Evolutionary conservation across 495 filamentous ascomycete species (phyloP).

Genomic region (Daldinia caldariorum): DNA sequence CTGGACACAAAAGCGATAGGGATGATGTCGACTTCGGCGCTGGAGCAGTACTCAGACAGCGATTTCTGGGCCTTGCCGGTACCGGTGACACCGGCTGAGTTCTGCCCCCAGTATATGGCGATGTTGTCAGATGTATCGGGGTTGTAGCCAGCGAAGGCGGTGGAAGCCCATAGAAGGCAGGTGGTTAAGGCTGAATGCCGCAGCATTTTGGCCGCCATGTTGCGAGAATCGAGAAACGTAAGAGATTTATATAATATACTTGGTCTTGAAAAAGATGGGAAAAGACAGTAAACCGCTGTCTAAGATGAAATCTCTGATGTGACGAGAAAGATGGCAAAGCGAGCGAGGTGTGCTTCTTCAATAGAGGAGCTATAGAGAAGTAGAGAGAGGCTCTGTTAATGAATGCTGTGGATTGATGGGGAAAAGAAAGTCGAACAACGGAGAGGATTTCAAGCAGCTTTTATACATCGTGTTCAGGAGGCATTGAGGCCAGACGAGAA

Average conservation of each 20-base stretch:
- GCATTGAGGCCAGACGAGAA: neutral
- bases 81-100: slow-evolving; percentile 30
- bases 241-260: neutral
- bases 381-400: slow-evolving; percentile 10
- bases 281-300: neutral
- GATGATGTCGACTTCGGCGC: slow-evolving; percentile 56
- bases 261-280: no score
- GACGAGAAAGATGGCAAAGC: neutral
- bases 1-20: slow-evolving; percentile 68
- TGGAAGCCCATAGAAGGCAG: slow-evolving; percentile 20
- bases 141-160: slow-evolving; percentile 57
- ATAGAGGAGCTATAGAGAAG: slow-evolving; percentile 2
- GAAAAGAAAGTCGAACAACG: neutral
- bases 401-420: neutral
- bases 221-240: neutral
- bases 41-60: slow-evolving; percentile 40
- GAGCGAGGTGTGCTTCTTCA: slow-evolving; percentile 3
- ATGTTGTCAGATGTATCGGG: slow-evolving; percentile 63
- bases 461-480: slow-evolving; percentile 30
- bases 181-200: neutral
- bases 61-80: slow-evolving; percentile 27
- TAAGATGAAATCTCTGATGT: neutral
- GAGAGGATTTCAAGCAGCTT: slow-evolving; percentile 1
- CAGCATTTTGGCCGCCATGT: slow-evolving; percentile 15
- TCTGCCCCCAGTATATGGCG: slow-evolving; percentile 68